Conservation (phyloP, 805 yeast genomes). For the Kazachstania martiniae region DNA sequence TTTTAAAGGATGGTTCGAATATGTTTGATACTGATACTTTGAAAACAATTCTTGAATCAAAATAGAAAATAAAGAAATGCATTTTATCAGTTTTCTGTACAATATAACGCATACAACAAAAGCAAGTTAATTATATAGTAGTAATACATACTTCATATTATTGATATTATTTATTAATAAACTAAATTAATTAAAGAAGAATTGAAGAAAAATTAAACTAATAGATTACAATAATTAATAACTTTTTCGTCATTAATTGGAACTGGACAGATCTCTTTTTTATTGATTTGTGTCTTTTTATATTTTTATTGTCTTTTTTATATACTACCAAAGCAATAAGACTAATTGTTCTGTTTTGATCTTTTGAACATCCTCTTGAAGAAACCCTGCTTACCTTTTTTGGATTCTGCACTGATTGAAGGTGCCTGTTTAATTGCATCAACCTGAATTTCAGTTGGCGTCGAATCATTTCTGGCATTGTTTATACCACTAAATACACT, state of each 20-base stretch:
- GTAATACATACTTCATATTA: too few relatives aligned
- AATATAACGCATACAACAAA: background rate
- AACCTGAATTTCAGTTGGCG: background rate
- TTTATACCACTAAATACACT: conserved; percentile 9
- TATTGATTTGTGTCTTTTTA: too few relatives aligned
- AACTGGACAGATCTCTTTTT: too few relatives aligned
- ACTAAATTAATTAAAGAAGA: too few relatives aligned
- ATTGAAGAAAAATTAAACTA: too few relatives aligned
- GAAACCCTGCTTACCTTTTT: conserved; percentile 5
- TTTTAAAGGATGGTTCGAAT: conserved; percentile 47
- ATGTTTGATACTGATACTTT: conserved; percentile 47
- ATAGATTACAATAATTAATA: too few relatives aligned
- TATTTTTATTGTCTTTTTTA: too few relatives aligned
- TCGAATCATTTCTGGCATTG: conserved; percentile 1
- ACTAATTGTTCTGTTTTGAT: conserved; percentile 2
- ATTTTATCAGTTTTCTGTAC: background rate
- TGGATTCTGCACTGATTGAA: too few relatives aligned
- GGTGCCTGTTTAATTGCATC: background rate
- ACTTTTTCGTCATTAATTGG: too few relatives aligned
- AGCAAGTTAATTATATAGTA: too few relatives aligned
- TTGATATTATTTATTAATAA: too few relatives aligned
- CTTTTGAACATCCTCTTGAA: conserved; percentile 7
- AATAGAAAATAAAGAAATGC: conserved; percentile 4
- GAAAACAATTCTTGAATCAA: conserved; percentile 23
- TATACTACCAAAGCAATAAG: too few relatives aligned